A percentile compares a stretch with the other conserved stretches of the same genome.
These are phyloP conservation scores for Rhodotorula sp. DNA, from an alignment of 1,284 basidiomycete genomes.

Conservation along the genomic window DNA sequence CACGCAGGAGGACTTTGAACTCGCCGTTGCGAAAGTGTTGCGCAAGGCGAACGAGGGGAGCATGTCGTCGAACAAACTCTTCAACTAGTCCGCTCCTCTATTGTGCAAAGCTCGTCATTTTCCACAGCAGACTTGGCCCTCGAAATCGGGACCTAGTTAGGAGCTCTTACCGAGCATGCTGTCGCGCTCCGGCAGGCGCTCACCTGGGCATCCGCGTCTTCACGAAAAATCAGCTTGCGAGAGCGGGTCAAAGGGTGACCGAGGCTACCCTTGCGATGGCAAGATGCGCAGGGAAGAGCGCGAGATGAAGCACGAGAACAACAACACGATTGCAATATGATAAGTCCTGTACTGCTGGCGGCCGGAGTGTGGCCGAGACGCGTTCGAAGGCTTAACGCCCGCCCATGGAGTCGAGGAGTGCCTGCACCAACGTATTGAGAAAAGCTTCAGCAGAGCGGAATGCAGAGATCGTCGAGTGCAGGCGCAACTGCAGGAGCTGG, in stretches of 20 bases:
- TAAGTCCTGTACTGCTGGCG: neutral
- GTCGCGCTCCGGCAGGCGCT: too few species aligned
- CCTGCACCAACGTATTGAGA: neutral
- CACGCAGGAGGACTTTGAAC: slow-evolving; percentile 97
- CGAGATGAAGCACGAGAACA: neutral
- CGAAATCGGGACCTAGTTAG: too few species aligned
- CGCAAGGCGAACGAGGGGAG: slow-evolving; percentile 49
- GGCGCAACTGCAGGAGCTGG: neutral
- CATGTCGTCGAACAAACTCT: slow-evolving; percentile 50
- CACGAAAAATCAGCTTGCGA: too few species aligned
- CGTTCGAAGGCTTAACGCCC: neutral
- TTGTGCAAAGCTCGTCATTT: neutral
- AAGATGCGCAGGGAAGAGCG: neutral
- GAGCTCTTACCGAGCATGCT: too few species aligned
- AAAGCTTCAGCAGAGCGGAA: neutral
- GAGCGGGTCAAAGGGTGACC: too few species aligned
- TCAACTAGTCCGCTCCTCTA: slow-evolving; percentile 44
- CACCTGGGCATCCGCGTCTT: too few species aligned
- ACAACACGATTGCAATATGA: neutral
- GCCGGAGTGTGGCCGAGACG: neutral
- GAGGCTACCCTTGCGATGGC: too few species aligned
- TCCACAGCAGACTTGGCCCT: neutral
- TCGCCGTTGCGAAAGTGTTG: slow-evolving; percentile 84
- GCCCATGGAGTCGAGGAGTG: neutral
- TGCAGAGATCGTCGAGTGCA: too few species aligned